Evolutionary conservation across 2,329 filamentous ascomycete species (phyloP), one percentile per base, ranked within the genome.

Genomic region (Leptographium procerum): DNA sequence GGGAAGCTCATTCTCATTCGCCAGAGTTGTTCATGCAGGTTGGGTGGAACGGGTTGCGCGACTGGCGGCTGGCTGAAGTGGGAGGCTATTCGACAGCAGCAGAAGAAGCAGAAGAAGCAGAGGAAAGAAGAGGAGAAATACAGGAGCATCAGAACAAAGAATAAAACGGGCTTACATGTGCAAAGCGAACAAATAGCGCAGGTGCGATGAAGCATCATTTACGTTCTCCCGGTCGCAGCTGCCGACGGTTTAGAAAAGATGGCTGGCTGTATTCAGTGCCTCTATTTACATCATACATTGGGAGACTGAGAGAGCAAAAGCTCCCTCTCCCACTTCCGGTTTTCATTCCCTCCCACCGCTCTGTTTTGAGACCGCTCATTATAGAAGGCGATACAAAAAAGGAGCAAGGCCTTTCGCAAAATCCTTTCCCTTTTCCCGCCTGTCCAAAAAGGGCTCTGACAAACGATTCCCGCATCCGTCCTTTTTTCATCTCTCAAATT

Each of bases 261-360:
- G 16, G 28, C 28, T n/a, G 26, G 16, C 16, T 33, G 48, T n/a
- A 29, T 52, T 22, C 29, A 33, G 19, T 34, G 50, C 50, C 31
- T 40, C 43, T 36, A 26, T 55, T 55, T 55, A 55, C 53, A 55
- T 45, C 36, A 55, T 55, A 55, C 53, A 55, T 45, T n/a, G 36
- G 26, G 14, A 29, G 53, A 53, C 51, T 14, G 33, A 36, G n/a
- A 53, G 22, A 36, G 26, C 14, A 29, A n/a, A n/a, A 7, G 48
- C 16, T 11, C 14, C 29, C 19, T 33, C 33, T 19, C 33, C 14
- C 34, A 29, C 47, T 24, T 28, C 34, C 26, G 34, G 24, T 13
- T 26, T 48, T 16, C 45, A 48, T 52, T 52, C 48, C 29, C 48
- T 52, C 33, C 28, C 48, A 29, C 19, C 48, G 29, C 22, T 26